phyloP scores from a whole-genome alignment of 2,329 filamentous ascomycete genomes.

The Magnaporthiopsis rhizophila region DNA sequence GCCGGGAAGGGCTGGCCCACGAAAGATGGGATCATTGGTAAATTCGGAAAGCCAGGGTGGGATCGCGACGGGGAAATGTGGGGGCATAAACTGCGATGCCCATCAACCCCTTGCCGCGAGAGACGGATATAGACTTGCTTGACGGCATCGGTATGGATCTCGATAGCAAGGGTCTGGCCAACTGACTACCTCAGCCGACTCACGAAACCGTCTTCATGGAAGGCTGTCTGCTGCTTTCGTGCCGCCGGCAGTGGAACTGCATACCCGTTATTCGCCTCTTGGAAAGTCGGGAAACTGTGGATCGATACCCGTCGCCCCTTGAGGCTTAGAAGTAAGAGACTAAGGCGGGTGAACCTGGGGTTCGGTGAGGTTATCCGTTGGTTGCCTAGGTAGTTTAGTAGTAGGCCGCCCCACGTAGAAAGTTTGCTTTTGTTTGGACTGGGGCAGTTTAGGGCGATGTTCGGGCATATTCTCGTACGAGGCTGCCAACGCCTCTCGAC shows the following conservation, averaged over 20 bases:
- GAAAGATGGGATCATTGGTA: neutral
- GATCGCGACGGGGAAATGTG: neutral
- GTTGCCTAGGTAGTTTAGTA: neutral
- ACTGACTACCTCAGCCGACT: neutral
- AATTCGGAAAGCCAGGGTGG: neutral
- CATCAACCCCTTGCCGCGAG: neutral
- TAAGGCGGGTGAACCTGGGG: too few relatives aligned
- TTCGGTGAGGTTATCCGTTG: neutral
- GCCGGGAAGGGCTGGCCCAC: neutral
- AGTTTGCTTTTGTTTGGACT: neutral
- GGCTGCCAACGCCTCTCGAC: neutral
- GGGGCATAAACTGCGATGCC: neutral
- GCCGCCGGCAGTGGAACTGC: neutral
- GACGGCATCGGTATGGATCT: neutral
- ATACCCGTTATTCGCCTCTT: neutral
- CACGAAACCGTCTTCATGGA: too few relatives aligned
- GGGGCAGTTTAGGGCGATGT: too few relatives aligned
- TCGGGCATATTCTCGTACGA: neutral
- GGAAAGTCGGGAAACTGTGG: neutral
- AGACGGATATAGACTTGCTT: neutral
- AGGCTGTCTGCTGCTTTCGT: neutral
- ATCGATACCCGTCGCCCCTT: neutral
- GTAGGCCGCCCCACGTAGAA: neutral
- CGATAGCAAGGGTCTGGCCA: neutral
- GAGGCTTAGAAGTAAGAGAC: neutral